phyloP scores from a whole-genome alignment of 2,329 filamentous ascomycete species.

The Fusarium nelsonii region DNA sequence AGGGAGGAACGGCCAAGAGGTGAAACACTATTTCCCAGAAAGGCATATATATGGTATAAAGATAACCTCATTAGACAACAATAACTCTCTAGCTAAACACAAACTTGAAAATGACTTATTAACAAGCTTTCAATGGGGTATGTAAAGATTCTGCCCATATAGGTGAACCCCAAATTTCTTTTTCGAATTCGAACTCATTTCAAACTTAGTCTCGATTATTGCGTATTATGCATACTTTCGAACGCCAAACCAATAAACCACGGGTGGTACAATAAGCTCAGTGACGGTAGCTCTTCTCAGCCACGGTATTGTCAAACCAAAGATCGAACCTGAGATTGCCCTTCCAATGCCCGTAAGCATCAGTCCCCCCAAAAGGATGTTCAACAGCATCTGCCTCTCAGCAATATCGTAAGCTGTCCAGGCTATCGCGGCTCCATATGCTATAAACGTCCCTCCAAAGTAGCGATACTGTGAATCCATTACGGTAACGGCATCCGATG shows the following conservation, averaged over 20 bases:
- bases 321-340: not conserved
- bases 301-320: not conserved
- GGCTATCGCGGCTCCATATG: not conserved
- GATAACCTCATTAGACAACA: too few species aligned
- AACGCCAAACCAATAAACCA: not conserved
- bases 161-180: too few species aligned
- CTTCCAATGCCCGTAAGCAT: not conserved
- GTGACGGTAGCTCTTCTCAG: not conserved
- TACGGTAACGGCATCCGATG: not conserved
- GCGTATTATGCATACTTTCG: not conserved
- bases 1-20: too few species aligned
- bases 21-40: too few species aligned
- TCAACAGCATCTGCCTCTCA: not conserved
- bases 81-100: too few species aligned
- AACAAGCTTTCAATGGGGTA: too few species aligned
- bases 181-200: not conserved
- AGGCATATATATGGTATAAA: too few species aligned
- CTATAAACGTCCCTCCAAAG: not conserved
- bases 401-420: not conserved
- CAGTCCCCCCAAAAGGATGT: not conserved
- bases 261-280: not conserved
- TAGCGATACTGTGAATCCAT: conserved; percentile 6
- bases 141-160: too few species aligned
- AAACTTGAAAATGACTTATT: too few species aligned
- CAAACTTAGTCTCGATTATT: not conserved